Evolutionary conservation across 2,329 filamentous ascomycete genomes (phyloP).

Genomic region (Hirsutella rhossiliensis): DNA sequence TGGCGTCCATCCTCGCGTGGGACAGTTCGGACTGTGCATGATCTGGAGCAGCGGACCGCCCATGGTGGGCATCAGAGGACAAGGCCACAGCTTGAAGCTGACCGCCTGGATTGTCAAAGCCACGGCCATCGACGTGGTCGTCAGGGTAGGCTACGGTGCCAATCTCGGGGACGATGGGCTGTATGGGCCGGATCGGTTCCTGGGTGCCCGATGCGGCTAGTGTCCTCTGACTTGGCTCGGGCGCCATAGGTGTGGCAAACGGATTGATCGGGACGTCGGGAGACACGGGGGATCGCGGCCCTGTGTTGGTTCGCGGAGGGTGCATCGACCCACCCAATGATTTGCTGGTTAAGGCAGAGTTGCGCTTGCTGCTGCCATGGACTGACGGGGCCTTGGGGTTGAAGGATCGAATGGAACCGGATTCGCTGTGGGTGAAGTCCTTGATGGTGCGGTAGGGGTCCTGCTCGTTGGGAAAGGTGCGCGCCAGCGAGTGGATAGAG

Average conservation of each 20-base stretch:
- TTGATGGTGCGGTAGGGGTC: slow-evolving; percentile 69
- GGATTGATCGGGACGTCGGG: slow-evolving; percentile 21
- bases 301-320: slow-evolving; percentile 27
- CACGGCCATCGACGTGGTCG: slow-evolving; percentile 8
- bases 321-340: slow-evolving; percentile 13
- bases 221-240: slow-evolving; percentile 14
- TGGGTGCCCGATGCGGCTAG: slow-evolving; percentile 8
- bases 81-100: slow-evolving; percentile 17
- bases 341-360: slow-evolving; percentile 15
- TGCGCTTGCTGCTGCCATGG: slow-evolving; percentile 26
- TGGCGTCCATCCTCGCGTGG: not conserved
- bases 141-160: slow-evolving; percentile 20
- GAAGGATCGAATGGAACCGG: slow-evolving; percentile 42
- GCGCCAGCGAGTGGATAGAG: slow-evolving; percentile 75
- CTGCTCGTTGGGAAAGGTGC: slow-evolving; percentile 59
- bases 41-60: slow-evolving; percentile 5
- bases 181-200: slow-evolving; percentile 15
- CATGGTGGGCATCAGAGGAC: slow-evolving; percentile 14
- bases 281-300: slow-evolving; percentile 27
- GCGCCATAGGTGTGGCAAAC: slow-evolving; percentile 21
- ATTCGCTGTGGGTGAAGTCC: slow-evolving; percentile 45
- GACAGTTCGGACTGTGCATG: not conserved
- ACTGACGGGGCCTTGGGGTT: slow-evolving; percentile 31
- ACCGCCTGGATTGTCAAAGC: slow-evolving; percentile 14
- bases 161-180: slow-evolving; percentile 26